Evolutionary conservation across 73 alveolate species (phyloP), one percentile per base, ranked within the genome.

Genomic region (Stentor coeruleus): DNA sequence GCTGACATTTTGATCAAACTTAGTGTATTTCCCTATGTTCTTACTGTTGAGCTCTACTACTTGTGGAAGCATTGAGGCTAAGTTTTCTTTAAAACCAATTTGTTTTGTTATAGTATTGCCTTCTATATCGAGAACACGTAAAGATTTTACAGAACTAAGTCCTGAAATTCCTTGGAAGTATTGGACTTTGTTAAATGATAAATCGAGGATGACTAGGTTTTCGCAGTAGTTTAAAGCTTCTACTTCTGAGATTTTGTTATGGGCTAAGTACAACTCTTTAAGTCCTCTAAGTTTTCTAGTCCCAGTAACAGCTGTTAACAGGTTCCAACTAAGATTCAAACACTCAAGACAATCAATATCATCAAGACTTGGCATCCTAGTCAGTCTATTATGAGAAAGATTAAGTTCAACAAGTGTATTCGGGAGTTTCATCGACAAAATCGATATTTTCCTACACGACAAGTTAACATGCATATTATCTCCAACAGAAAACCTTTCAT

Each of bases 261-360:
- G 79, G 42, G 40, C 37, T 33, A 66, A 66, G 37, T 66, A 66
- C 79, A 66, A 2, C 2, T 66, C 79, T 66, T 66, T 66, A 31
- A 66, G 79, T 20, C 15, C 37, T 66, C 37, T 66, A n/a, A 57
- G 2, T 20, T 14, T 26, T 33, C 79, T 40, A 26, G 14, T 26
- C 26, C 79, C 41, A 1, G n/a, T 20, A 40, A 66, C 42, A 31
- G 1, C 15, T 66, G n/a, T 31, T 33, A 66, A 11, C 36, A 66
- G 11, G 37, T 66, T 66, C 37, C 79, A 66, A 31, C 42, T 26
- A 11, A 66, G 37, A 33, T 66, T 31, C 37, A 66, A 2, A 66
- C 26, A 33, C 39, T 66, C 79, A 20, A 66, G 37, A 28, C 40
- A 20, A 26, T 66, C 37, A 14, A 31, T 26, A 31, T 31, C 15